Evolutionary conservation across 116 monocot genomes (phyloP).

Genomic region (Phalaenopsis hybrid): DNA sequence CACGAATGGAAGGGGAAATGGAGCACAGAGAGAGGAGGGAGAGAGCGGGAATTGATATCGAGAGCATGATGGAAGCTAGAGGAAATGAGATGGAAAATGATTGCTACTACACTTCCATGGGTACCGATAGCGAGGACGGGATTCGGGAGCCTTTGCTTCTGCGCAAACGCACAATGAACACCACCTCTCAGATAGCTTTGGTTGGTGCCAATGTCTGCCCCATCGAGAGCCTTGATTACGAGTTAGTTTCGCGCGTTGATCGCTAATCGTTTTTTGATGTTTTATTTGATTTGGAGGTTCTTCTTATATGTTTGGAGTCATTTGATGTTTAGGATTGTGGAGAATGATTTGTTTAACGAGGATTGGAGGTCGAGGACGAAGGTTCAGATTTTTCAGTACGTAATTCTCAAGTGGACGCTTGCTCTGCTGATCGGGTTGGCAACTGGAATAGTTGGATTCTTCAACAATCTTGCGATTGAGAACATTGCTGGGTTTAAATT

Average conservation of each 20-base stretch:
- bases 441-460: conserved; percentile 76
- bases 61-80: conserved; percentile 11
- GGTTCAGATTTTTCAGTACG: conserved; percentile 76
- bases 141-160: conserved; percentile 34
- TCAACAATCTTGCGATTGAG: conserved; percentile 84
- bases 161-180: conserved; percentile 42
- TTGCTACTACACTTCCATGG: conserved; percentile 10
- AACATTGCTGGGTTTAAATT: conserved; percentile 86
- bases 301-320: background rate
- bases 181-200: conserved; percentile 77
- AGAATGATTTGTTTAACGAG: conserved; percentile 79
- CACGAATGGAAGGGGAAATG: conserved; percentile 7
- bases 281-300: background rate
- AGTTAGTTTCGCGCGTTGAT: conserved; percentile 26
- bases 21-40: conserved; percentile 1
- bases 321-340: conserved; percentile 45
- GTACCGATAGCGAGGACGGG: conserved; percentile 23
- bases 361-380: conserved; percentile 80
- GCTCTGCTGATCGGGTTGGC: conserved; percentile 70
- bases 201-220: conserved; percentile 74
- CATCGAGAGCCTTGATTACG: conserved; percentile 84
- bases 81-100: conserved; percentile 21
- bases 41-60: conserved; percentile 29
- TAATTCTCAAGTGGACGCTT: conserved; percentile 75
- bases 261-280: background rate